These are phyloP conservation scores for Sinapis alba DNA, from an alignment of 441 rosid genomes.

Conservation along the genomic window DNA sequence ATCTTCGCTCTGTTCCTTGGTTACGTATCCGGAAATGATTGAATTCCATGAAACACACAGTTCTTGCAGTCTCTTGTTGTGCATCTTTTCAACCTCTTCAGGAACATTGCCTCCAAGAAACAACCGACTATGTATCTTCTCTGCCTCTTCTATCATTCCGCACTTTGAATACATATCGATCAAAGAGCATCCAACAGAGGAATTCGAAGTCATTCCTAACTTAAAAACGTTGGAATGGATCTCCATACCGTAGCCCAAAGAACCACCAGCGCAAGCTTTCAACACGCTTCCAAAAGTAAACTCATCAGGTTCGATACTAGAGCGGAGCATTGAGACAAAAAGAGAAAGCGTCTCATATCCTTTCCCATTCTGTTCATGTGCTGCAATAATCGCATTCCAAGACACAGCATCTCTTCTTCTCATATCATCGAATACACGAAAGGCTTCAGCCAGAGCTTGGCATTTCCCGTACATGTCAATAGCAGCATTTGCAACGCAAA, in stretches of 20 bases:
- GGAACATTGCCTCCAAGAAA: constrained; percentile 48
- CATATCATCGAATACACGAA: constrained; percentile 68
- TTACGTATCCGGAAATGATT: constrained; percentile 76
- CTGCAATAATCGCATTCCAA: constrained; percentile 93
- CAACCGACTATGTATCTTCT: constrained; percentile 66
- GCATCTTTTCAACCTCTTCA: constrained; percentile 67
- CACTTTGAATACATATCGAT: constrained; percentile 92
- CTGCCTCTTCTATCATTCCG: constrained; percentile 70
- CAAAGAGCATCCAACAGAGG: constrained; percentile 76
- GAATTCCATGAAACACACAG: constrained; percentile 87
- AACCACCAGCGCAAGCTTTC: constrained; percentile 71
- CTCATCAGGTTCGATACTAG: constrained; percentile 75
- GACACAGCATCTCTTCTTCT: constrained; percentile 73
- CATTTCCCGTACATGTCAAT: constrained; percentile 96
- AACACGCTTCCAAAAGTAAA: constrained; percentile 89
- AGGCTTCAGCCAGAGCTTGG: constrained; percentile 74
- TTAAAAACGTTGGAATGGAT: constrained; percentile 72
- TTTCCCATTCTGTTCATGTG: constrained; percentile 74
- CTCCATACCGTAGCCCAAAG: constrained; percentile 64
- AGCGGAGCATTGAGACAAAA: constrained; percentile 68
- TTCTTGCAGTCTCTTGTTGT: constrained; percentile 55
- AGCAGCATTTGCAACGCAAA: constrained; percentile 81
- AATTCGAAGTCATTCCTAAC: constrained; percentile 65
- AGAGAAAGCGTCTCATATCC: constrained; percentile 56
- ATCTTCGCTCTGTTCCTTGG: constrained; percentile 71